Evolutionary conservation across 2,329 filamentous ascomycete species (phyloP).

Genomic region (Alternaria metachromatica): DNA sequence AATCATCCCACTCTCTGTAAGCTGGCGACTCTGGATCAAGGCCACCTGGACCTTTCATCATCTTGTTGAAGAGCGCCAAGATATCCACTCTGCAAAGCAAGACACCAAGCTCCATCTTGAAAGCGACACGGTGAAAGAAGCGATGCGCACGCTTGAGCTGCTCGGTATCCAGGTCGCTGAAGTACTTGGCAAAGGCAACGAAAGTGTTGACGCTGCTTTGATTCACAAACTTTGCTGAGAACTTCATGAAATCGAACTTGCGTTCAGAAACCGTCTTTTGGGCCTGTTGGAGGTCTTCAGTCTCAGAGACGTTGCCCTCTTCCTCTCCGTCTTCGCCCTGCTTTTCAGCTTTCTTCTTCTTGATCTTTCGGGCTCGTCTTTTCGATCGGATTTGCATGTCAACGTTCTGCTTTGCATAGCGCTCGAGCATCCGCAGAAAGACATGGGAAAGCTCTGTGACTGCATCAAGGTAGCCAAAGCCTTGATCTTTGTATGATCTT

Average conservation of each 20-base stretch:
- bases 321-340: constrained; percentile 59
- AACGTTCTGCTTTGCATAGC: constrained; percentile 92
- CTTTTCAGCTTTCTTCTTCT: constrained; percentile 63
- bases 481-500: constrained; percentile 88
- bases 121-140: constrained; percentile 91
- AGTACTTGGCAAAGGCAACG: constrained; percentile 77
- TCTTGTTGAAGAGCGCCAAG: constrained; percentile 82
- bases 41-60: constrained; percentile 87
- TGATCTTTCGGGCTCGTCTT: constrained; percentile 74
- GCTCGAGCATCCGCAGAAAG: constrained; percentile 88
- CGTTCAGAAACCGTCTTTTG: constrained; percentile 78
- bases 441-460: constrained; percentile 90
- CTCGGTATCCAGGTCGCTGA: constrained; percentile 75
- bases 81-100: constrained; percentile 92
- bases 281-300: constrained; percentile 74
- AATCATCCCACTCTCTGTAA: constrained; percentile 89
- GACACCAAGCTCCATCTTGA: constrained; percentile 91
- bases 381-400: constrained; percentile 92
- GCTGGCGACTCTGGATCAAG: constrained; percentile 70
- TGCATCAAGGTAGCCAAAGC: constrained; percentile 90
- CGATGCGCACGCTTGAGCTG: constrained; percentile 93
- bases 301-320: constrained; percentile 62
- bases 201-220: constrained; percentile 92
- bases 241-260: constrained; percentile 91
- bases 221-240: constrained; percentile 78